Evolutionary conservation across 169 alveolate species (phyloP), one percentile per base, ranked within the genome.

Genomic region (Cryptosporidium ubiquitum): DNA sequence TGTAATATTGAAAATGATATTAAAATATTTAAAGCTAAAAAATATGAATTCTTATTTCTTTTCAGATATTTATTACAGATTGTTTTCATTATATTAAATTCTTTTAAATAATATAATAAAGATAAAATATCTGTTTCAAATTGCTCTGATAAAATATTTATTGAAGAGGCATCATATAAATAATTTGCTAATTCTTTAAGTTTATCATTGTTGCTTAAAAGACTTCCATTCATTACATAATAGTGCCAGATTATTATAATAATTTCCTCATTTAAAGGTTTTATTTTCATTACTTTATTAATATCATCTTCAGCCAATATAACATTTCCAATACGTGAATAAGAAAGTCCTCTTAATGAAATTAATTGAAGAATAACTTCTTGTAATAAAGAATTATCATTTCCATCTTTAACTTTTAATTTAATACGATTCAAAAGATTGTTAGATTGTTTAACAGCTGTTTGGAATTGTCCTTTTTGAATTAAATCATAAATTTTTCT

Each of bases 101-200:
- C 75, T 16, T 64, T 61, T 39, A 79, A 64, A 31, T 64, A 79
- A 61, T 44, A 79, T 37, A 44, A 61, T 23, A 79, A 57, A 40
- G 89, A 79, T 35, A 79, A 61, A 58, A 33, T 60, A 64, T 79
- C 89, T 61, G 39, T 61, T 29, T 58, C 79, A 79, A 79, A 64
- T 31, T 79, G 66, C 23, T 79, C 89, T 29, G 69, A 26, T 64
- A 79, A 39, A 12, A 79, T 42, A 61, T 29, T 29, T 16, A 16
- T 31, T 1, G 29, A 40, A 61, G 47, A 39, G 26, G 47, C 75
- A 18, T 79, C 47, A 6, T 79, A 57, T 44, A 79, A 29, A 47
- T 61, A 61, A 40, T 61, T 40, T 4, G 75, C 66, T 3, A 79
- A 4, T 16, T 39, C 40, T 39, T 44, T 64, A 12, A 79, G 69